Conservation (phyloP, 2,329 filamentous ascomycete genomes). For the Curvularia spicifera region DNA sequence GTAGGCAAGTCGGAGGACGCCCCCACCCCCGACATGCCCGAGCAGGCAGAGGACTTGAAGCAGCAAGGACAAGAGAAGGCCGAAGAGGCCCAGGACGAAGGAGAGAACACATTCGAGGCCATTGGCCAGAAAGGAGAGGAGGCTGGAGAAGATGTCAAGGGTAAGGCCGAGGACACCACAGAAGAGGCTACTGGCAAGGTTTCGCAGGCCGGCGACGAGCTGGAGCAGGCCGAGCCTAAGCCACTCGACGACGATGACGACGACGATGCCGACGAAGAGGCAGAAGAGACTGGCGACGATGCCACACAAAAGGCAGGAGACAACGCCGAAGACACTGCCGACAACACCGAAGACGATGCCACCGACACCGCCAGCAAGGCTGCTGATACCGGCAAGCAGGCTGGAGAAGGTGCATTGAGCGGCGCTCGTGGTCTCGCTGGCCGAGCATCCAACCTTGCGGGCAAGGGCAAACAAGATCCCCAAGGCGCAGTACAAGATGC, state of each 20-base stretch:
- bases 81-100: conserved; percentile 51
- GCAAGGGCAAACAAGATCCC: conserved; percentile 51
- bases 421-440: conserved; percentile 56
- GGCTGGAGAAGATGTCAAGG: conserved; percentile 47
- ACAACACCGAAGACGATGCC: conserved; percentile 52
- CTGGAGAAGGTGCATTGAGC: conserved; percentile 50
- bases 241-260: conserved; percentile 53
- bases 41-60: conserved; percentile 48
- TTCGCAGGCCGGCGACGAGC: conserved; percentile 54
- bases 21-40: conserved; percentile 46
- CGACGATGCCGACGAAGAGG: conserved; percentile 29
- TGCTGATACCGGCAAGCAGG: conserved; percentile 44
- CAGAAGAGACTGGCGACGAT: conserved; percentile 43
- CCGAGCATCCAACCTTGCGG: conserved; percentile 55
- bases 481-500: conserved; percentile 48
- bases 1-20: conserved; percentile 43
- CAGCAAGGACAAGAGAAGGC: conserved; percentile 46
- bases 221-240: conserved; percentile 55
- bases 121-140: conserved; percentile 40
- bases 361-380: conserved; percentile 45
- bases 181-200: conserved; percentile 56
- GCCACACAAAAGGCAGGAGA: conserved; percentile 55
- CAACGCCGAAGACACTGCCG: conserved; percentile 52
- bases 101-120: conserved; percentile 46
- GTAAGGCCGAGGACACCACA: conserved; percentile 43